phyloP scores from a whole-genome alignment of 2,329 filamentous ascomycete genomes.

The Stachybotrys chartarum region DNA sequence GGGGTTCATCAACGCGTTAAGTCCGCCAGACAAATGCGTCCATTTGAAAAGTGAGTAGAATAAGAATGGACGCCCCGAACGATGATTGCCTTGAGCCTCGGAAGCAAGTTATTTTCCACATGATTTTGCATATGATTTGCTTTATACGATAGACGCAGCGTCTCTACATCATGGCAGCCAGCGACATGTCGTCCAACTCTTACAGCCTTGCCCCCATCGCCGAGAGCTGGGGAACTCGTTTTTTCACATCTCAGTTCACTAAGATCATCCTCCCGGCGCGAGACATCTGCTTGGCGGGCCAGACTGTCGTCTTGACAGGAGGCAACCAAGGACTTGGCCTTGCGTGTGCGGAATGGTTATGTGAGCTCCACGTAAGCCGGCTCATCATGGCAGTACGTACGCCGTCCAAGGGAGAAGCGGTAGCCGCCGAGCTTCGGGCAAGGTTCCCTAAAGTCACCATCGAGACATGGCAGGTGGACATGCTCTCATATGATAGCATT shows the following conservation, averaged over 20 bases:
- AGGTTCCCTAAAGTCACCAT: background rate
- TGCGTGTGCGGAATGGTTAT: slow-evolving; percentile 31
- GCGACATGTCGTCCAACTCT: background rate
- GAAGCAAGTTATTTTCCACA: no score
- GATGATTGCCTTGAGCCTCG: background rate
- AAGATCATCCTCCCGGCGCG: slow-evolving; percentile 11
- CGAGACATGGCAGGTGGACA: background rate
- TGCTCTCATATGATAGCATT: background rate
- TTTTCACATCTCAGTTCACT: slow-evolving; percentile 19
- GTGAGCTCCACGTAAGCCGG: slow-evolving; percentile 24
- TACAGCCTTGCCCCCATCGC: background rate
- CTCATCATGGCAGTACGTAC: slow-evolving; percentile 39
- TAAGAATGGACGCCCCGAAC: background rate
- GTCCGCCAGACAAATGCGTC: background rate
- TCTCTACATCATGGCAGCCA: background rate
- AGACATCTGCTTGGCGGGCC: background rate
- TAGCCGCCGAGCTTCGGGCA: background rate
- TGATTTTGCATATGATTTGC: no score
- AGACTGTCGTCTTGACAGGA: slow-evolving; percentile 27
- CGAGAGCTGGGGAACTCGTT: slow-evolving; percentile 3
- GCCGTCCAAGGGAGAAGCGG: background rate
- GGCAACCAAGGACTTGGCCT: slow-evolving; percentile 37
- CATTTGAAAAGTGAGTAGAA: background rate
- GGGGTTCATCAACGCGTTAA: background rate
- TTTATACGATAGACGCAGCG: no score